Evolutionary conservation across 208 protist species (phyloP), one percentile per base, ranked within the genome.

Genomic region (Borovskyia barvae): DNA sequence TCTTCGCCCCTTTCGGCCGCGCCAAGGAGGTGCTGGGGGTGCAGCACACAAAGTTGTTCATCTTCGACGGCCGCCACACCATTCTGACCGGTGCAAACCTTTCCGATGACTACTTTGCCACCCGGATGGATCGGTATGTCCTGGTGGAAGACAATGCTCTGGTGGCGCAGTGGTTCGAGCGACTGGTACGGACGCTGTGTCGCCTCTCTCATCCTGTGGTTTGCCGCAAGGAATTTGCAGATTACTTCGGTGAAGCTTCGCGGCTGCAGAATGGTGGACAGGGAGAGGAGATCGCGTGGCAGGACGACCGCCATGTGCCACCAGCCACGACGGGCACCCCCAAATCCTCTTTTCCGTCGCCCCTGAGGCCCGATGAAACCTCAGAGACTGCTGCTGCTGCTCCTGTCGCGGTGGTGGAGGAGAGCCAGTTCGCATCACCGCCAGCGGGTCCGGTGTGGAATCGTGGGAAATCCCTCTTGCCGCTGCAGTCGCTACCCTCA

Each of bases 81-180:
- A 66, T 97, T 17, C 41, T 98, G 8, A 94, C 85, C 14, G 97
- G 97, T 3, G 97, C 97, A 11, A 98, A 98, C 73, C 74, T 98
- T 3, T 95, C 82, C 2, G 85, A 96, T 32, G 86, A 97, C 59
- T 98, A 98, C 81, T 98, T 98, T 41, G 76, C 79, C 17, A 90
- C 94, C 12, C 83, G 97, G 35, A 95, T 97, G 76, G 97, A 98
- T 57, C 80, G 96, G 17, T 97, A 97, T 73, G 40, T 97, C 7
- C 72, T 87, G 5, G 69, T 97, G 33, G 55, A 82, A 39, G 40
- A 82, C 29, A 82, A 82, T 26, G 20, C 57, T 9, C 50, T 79
- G 9, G 71, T 97, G 3, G 83, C 80, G 17, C 71, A 59, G n/a
- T 96, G 75, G 70, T 89, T 85, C 46, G 42, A 53, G 4, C 51